phyloP scores from a whole-genome alignment of 495 filamentous ascomycete genomes.

The Penicillium nucicola region DNA sequence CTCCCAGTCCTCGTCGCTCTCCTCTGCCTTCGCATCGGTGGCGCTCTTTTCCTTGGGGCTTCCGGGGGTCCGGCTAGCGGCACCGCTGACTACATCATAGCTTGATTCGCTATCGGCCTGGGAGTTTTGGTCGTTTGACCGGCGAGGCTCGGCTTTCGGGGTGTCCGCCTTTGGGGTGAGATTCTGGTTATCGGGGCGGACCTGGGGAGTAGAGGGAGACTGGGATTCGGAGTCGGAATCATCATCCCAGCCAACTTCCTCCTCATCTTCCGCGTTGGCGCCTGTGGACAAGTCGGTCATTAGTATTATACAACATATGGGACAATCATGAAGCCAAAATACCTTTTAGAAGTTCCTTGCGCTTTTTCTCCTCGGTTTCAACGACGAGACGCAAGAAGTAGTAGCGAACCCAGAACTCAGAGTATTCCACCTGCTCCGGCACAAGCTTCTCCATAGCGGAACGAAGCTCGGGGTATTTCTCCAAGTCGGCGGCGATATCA shows the following conservation, averaged over 20 bases:
- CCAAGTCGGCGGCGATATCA: conserved; percentile 76
- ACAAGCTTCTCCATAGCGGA: conserved; percentile 94
- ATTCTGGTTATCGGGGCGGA: conserved; percentile 11
- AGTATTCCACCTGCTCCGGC: conserved; percentile 83
- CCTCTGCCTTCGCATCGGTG: conserved; percentile 52
- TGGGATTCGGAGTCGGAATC: conserved; percentile 64
- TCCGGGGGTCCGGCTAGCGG: conserved; percentile 70
- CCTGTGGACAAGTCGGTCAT: conserved; percentile 31
- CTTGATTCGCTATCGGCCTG: conserved; percentile 86
- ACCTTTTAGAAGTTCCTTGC: conserved; percentile 92
- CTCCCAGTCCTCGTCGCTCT: conserved; percentile 81
- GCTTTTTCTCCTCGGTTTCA: conserved; percentile 89
- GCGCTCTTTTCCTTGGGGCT: conserved; percentile 69
- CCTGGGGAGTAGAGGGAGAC: conserved; percentile 51
- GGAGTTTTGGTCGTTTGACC: conserved; percentile 81
- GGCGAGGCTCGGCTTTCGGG: conserved; percentile 65
- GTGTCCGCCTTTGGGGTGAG: conserved; percentile 24
- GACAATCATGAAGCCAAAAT: conserved; percentile 15
- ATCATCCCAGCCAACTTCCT: conserved; percentile 84
- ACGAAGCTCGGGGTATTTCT: conserved; percentile 84
- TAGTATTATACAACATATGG: conserved; percentile 6
- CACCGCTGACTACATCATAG: conserved; percentile 89
- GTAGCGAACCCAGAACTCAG: conserved; percentile 89
- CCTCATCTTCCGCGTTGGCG: conserved; percentile 62
- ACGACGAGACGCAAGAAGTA: conserved; percentile 93